A percentile compares a stretch with the other conserved stretches of the same genome.
These are phyloP conservation scores for Cryptococcus sp. DNA, from an alignment of 1,284 basidiomycete species.

Conservation along the genomic window DNA sequence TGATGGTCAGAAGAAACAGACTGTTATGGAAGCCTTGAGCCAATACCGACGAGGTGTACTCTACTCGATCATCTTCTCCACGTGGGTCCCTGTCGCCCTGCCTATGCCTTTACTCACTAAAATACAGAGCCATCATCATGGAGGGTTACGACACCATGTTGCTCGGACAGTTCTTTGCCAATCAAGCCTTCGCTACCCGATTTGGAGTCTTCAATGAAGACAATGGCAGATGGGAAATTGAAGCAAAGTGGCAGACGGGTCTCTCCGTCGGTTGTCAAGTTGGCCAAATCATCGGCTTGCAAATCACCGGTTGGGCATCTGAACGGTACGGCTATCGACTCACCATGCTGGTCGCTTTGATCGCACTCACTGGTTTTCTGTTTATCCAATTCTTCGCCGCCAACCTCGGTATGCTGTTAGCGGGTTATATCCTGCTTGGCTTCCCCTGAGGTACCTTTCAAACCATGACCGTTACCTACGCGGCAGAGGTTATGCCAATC, in stretches of 20 bases:
- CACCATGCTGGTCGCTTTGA: constrained; percentile 33
- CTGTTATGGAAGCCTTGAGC: constrained; percentile 13
- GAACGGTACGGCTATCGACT: constrained; percentile 46
- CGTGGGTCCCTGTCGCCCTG: constrained; percentile 6
- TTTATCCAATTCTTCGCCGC: constrained; percentile 48
- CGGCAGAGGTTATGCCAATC: constrained; percentile 44
- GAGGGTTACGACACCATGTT: constrained; percentile 46
- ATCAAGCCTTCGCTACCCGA: constrained; percentile 33
- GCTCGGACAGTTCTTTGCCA: constrained; percentile 42
- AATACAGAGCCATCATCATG: constrained; percentile 42
- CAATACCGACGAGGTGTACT: constrained; percentile 20
- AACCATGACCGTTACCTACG: constrained; percentile 32
- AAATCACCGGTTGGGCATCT: constrained; percentile 36
- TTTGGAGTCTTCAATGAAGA: constrained; percentile 29
- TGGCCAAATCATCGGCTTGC: constrained; percentile 41
- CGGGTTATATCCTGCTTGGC: constrained; percentile 40
- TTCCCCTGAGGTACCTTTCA: constrained; percentile 24
- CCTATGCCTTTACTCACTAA: constrained; percentile 2
- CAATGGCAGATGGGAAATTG: constrained; percentile 16
- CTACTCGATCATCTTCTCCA: constrained; percentile 23
- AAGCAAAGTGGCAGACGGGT: constrained; percentile 48
- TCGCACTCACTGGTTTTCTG: constrained; percentile 38
- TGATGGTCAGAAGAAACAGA: constrained; percentile 15
- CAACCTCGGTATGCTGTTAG: constrained; percentile 37
- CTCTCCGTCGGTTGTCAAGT: constrained; percentile 25